These are phyloP conservation scores for Aspergillus biplanus DNA, from an alignment of 495 filamentous ascomycete species.

Conservation along the genomic window DNA sequence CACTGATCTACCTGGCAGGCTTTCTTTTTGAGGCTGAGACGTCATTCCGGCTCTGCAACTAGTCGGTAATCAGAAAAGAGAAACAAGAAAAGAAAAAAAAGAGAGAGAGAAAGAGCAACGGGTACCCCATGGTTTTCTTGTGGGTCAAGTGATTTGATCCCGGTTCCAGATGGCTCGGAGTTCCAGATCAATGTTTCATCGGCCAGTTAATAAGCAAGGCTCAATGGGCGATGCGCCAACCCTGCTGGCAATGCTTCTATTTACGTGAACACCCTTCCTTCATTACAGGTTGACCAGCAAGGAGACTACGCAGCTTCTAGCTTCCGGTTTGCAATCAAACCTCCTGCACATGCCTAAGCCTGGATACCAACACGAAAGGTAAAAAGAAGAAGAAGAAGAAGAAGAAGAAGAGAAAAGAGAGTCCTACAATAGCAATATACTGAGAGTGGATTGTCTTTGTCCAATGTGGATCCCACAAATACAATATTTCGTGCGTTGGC, in stretches of 20 bases:
- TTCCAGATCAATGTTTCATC: background rate
- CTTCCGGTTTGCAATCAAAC: background rate
- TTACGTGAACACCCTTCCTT: constrained; percentile 16
- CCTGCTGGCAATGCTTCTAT: constrained; percentile 7
- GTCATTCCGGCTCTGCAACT: background rate
- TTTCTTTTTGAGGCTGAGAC: background rate
- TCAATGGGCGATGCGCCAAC: constrained; percentile 9
- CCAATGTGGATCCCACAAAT: constrained; percentile 11
- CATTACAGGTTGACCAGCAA: constrained; percentile 16
- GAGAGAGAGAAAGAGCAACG: no score
- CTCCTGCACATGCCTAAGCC: background rate
- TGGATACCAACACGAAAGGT: constrained; percentile 3
- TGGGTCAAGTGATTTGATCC: constrained; percentile 8
- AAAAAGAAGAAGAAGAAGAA: no score
- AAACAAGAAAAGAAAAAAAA: no score
- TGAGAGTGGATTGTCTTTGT: background rate
- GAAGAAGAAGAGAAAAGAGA: background rate
- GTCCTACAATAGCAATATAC: constrained; percentile 15
- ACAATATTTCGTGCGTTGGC: constrained; percentile 27
- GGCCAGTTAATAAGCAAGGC: constrained; percentile 3
- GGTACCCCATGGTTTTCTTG: background rate
- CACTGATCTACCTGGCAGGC: background rate
- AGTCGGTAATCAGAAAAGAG: background rate
- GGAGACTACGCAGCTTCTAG: constrained; percentile 8
- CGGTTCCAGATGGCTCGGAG: constrained; percentile 4